Evolutionary conservation across 2,329 filamentous ascomycete species (phyloP).

Genomic region (Saccharata proteae): DNA sequence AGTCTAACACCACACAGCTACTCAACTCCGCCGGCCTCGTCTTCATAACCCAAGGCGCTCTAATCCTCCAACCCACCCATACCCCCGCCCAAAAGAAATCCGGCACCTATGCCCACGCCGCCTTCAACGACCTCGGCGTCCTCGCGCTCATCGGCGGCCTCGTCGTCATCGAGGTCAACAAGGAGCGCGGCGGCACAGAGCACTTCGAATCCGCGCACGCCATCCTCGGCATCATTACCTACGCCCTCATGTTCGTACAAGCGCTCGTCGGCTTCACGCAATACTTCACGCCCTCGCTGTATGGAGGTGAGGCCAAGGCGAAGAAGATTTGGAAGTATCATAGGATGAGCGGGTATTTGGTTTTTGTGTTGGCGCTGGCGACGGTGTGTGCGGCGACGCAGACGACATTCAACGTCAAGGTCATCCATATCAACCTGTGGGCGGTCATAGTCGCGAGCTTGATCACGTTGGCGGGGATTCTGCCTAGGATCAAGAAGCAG

Average conservation of each 20-base stretch:
- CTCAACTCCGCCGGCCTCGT: conserved; percentile 56
- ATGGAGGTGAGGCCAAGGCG: conserved; percentile 67
- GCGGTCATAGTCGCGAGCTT: conserved; percentile 53
- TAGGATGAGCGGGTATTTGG: conserved; percentile 60
- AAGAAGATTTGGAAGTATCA: conserved; percentile 88
- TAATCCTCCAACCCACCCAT: conserved; percentile 79
- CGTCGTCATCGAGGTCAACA: conserved; percentile 71
- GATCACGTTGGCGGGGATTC: conserved; percentile 58
- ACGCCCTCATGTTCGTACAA: conserved; percentile 59
- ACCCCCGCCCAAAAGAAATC: conserved; percentile 59
- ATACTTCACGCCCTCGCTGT: conserved; percentile 62
- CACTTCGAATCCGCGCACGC: conserved; percentile 77
- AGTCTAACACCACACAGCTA: conserved; percentile 23
- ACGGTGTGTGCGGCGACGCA: conserved; percentile 65
- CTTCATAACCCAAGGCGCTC: conserved; percentile 64
- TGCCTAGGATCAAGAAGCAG: conserved; percentile 66
- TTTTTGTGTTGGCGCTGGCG: conserved; percentile 57
- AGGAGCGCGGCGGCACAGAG: conserved; percentile 50
- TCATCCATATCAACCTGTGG: conserved; percentile 66
- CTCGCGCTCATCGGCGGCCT: conserved; percentile 52
- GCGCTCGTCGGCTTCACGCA: conserved; percentile 70
- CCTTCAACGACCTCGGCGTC: conserved; percentile 55
- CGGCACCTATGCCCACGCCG: conserved; percentile 54
- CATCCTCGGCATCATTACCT: conserved; percentile 67
- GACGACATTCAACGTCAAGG: conserved; percentile 60